These are phyloP conservation scores for Aspergillus quadricinctus DNA, from an alignment of 2,329 filamentous ascomycete genomes.

Conservation along the genomic window DNA sequence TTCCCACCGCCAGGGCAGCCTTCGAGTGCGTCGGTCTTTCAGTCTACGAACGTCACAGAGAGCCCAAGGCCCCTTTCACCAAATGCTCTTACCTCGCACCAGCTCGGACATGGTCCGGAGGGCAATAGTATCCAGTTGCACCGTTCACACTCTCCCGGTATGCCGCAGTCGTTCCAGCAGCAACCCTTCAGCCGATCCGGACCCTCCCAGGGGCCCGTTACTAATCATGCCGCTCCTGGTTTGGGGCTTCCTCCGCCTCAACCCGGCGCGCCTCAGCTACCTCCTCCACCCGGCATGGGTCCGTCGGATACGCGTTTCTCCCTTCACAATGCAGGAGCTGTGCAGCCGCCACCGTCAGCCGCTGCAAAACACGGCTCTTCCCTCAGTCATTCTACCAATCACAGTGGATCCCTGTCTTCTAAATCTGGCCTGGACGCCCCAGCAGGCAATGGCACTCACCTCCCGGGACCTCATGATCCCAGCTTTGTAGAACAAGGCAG, in stretches of 20 bases:
- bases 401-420: slow-evolving; percentile 22
- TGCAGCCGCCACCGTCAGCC: slow-evolving; percentile 28
- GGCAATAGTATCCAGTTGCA: slow-evolving; percentile 30
- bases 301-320: slow-evolving; percentile 42
- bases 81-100: slow-evolving; percentile 37
- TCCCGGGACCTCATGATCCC: slow-evolving; percentile 17
- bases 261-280: slow-evolving; percentile 40
- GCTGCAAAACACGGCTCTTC: slow-evolving; percentile 33
- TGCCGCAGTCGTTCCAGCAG: slow-evolving; percentile 41
- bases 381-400: slow-evolving; percentile 33
- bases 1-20: slow-evolving; percentile 36
- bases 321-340: slow-evolving; percentile 36
- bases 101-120: slow-evolving; percentile 34
- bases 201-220: slow-evolving; percentile 16
- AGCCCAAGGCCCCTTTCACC: slow-evolving; percentile 73
- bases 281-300: slow-evolving; percentile 40
- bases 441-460: slow-evolving; percentile 17
- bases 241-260: slow-evolving; percentile 36
- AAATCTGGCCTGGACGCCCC: slow-evolving; percentile 26
- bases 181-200: slow-evolving; percentile 25
- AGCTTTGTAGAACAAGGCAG: slow-evolving; percentile 26
- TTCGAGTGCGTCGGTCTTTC: slow-evolving; percentile 59
- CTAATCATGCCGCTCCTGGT: slow-evolving; percentile 21
- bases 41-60: slow-evolving; percentile 72
- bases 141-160: slow-evolving; percentile 41